These are phyloP conservation scores for Paratrypanosoma confusum DNA, from an alignment of 208 protist species.

Conservation along the genomic window DNA sequence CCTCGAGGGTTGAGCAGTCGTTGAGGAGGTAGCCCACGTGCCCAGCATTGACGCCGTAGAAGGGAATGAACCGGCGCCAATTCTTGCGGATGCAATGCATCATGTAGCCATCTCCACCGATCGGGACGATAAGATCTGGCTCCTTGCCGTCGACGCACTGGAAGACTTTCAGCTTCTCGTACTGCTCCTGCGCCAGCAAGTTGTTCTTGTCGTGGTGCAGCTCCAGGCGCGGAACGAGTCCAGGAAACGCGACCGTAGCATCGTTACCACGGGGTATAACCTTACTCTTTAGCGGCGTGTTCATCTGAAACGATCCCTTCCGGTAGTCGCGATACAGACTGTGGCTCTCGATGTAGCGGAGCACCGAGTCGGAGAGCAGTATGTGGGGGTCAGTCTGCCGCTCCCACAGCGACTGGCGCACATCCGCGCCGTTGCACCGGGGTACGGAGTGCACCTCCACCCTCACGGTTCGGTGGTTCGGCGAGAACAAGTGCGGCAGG, in stretches of 20 bases:
- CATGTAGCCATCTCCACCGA: slow-evolving; percentile 88
- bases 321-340: slow-evolving; percentile 69
- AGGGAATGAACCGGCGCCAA: slow-evolving; percentile 84
- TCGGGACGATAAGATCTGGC: slow-evolving; percentile 83
- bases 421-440: slow-evolving; percentile 67
- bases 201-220: slow-evolving; percentile 83
- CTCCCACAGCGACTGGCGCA: slow-evolving; percentile 80
- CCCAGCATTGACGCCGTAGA: slow-evolving; percentile 85
- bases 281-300: slow-evolving; percentile 4
- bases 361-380: slow-evolving; percentile 60
- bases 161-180: slow-evolving; percentile 72
- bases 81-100: slow-evolving; percentile 88
- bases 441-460: slow-evolving; percentile 74
- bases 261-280: slow-evolving; percentile 6
- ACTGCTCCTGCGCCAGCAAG: slow-evolving; percentile 66
- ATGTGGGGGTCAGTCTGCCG: slow-evolving; percentile 39
- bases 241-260: slow-evolving; percentile 43
- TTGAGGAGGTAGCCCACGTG: slow-evolving; percentile 85
- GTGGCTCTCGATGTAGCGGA: slow-evolving; percentile 71
- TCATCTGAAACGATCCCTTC: slow-evolving; percentile 20
- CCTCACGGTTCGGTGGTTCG: too few relatives aligned
- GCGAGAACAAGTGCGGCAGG: too few relatives aligned
- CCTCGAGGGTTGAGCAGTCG: slow-evolving; percentile 58
- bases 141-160: slow-evolving; percentile 44
- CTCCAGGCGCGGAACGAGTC: slow-evolving; percentile 70